Base-by-base conservation (phyloP, 352 stramenopile species). In the Phytophthora constricta region DNA sequence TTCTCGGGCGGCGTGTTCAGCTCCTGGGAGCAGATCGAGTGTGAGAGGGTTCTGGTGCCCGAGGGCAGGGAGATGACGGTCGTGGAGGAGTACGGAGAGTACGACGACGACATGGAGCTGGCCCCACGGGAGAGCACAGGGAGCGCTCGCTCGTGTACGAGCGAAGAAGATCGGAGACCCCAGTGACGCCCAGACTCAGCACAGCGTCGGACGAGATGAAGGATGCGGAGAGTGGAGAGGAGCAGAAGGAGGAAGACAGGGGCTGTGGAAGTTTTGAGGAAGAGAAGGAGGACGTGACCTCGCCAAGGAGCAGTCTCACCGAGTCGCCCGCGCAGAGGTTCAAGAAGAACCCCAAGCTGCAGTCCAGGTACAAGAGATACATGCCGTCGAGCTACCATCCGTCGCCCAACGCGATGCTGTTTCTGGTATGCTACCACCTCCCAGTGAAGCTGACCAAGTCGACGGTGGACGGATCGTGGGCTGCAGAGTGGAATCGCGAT, bases 381-480 rank as follows among this genome's bases (percentile, higher is more conserved):
- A 79, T 87, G 57, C 74, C 88, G 22, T 86, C 82, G 1, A 94
- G 84, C 56, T 95, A 87, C 58, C 80, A 77, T 31, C 80, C 87
- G 4, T 79, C 86, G 33, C 71, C 74, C 0, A 70, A 76, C 8
- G 68, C 83, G 13, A 93, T 86, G 67, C 70, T 98, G 20, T 97
- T 95, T 37, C 76, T 98, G 34, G 89, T 98, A 31, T 98, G 92
- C 60, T 98, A 97, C 62, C 93, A 98, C 62, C 58, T 98, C 57
- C 95, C 95, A 0, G 87, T 98, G 37, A 91, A 92, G 39, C 72
- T 98, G 2, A 79, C 62, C 41, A 96, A 95, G 61, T 89, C 84
- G 14, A 53, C 65, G 0, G 60, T 61, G 3, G 79, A 87, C 19
- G 86, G 88, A 0, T 82, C 77, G 39, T 98, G 94, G 94, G 82